Evolutionary conservation across 352 stramenopile species (phyloP), one percentile per base, ranked within the genome.

Genomic region (Globisporangium barbulae): DNA sequence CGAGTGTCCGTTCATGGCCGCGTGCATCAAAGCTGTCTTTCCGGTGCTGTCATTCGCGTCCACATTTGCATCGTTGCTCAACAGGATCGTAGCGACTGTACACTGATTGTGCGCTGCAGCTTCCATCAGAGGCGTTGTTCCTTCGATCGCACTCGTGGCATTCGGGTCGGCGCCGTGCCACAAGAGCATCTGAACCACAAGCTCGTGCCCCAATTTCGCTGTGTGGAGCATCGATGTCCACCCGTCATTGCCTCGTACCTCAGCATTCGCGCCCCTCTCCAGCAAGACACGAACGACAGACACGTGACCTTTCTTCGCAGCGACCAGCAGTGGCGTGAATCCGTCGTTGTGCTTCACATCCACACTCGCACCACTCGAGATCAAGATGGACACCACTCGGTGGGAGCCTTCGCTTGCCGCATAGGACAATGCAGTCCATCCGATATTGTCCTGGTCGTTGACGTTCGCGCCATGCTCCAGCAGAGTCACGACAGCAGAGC

Each of bases 211-310:
- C 35, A 54, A 22, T 10, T 59, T 54, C 2, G 60, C 50, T 13
- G 60, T 49, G 50, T 55, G 53, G 2, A 55, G 49, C 28, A 66
- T 37, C 21, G 60, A 39, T n/a, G 60, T 66, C 60, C 60, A 66
- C 17, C 41, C 12, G n/a, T 60, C 30, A 21, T 28, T 22, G 41
- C 21, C 50, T 30, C 60, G 25, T 37, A 54, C 50, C 30, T 60
- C 60, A 6, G 25, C 22, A 21, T 59, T 31, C 6, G 25, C 60
- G 5, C 60, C 60, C n/a, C 53, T 39, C 50, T 59, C 49, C 35
- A 66, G 37, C 37, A 66, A 39, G 0, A 31, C 25, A 2, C 17
- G 37, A 17, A 55, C 61, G 17, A 56, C 31, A 0, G 4, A 6
- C 8, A 30, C 28, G 22, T 33, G 61, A 22, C 49, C 44, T 10